Percentiles rank a stretch among this genome's conserved stretches.
Evolutionary conservation across 345 rosid species (phyloP).

Genomic region (Noccaea bulbosa): DNA sequence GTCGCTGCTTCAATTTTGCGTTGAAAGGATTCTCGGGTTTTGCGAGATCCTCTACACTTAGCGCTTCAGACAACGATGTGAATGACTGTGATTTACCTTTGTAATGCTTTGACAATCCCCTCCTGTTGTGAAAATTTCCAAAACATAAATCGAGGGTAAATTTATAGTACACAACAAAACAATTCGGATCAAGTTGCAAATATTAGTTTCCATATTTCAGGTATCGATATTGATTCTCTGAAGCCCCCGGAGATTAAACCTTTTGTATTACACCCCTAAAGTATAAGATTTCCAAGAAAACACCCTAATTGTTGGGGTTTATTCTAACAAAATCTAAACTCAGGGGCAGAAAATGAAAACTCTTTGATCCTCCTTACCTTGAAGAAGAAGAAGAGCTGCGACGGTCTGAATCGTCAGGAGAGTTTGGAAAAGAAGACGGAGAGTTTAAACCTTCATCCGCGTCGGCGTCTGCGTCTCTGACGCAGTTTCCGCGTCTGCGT

Average conservation of each 20-base stretch:
- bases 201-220: not conserved
- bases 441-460: constrained; percentile 38
- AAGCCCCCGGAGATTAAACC: not conserved
- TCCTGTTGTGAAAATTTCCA: constrained; percentile 26
- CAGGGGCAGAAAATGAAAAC: not conserved
- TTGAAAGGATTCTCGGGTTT: constrained; percentile 50
- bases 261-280: not conserved
- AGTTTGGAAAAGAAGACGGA: constrained; percentile 39
- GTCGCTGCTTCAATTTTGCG: constrained; percentile 46
- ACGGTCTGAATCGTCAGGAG: constrained; percentile 44
- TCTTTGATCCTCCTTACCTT: constrained; percentile 22
- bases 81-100: constrained; percentile 55
- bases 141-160: not conserved
- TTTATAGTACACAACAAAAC: not conserved
- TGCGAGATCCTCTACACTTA: constrained; percentile 44
- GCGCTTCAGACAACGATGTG: constrained; percentile 39
- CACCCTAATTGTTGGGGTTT: not conserved
- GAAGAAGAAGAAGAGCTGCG: constrained; percentile 41
- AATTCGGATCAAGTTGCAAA: not conserved
- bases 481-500: constrained; percentile 40
- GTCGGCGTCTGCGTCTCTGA: constrained; percentile 31
- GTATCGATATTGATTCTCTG: not conserved
- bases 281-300: not conserved
- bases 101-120: constrained; percentile 51
- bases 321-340: not conserved